phyloP scores from a whole-genome alignment of 108 stramenopile species.

The Discostella stelligeroides region DNA sequence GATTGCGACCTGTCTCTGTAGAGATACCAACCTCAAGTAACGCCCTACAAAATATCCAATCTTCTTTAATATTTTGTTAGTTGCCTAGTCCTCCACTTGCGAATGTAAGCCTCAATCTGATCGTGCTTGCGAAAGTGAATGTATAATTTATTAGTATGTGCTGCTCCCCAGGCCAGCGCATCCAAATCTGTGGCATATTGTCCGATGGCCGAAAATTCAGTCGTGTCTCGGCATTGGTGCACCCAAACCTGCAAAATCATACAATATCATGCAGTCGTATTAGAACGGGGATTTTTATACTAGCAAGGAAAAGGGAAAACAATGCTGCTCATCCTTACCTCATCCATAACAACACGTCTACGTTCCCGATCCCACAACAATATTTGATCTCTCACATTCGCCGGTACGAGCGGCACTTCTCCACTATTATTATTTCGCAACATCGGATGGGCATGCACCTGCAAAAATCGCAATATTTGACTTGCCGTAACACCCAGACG shows the following conservation, averaged over 20 bases:
- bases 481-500: constrained; percentile 73
- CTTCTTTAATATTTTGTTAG: too few species aligned
- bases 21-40: too few species aligned
- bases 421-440: constrained; percentile 55
- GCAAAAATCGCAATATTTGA: constrained; percentile 88
- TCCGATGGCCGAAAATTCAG: too few species aligned
- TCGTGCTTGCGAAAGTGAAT: constrained; percentile 58
- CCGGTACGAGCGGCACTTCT: constrained; percentile 71
- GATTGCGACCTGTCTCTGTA: too few species aligned
- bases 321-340: too few species aligned
- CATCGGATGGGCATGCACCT: constrained; percentile 89
- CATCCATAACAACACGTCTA: constrained; percentile 70
- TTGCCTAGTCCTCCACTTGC: constrained; percentile 75
- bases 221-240: constrained; percentile 66
- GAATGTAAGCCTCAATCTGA: constrained; percentile 65
- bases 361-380: constrained; percentile 86
- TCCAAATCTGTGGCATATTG: too few species aligned
- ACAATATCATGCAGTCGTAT: not conserved
- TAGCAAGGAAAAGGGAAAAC: too few species aligned
- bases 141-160: constrained; percentile 59
- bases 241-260: constrained; percentile 48
- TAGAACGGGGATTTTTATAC: not conserved
- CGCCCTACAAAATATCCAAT: too few species aligned
- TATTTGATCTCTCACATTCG: constrained; percentile 90
- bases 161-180: constrained; percentile 69